Conservation (phyloP, 192 early-diverging fungal genomes). For the Haplosporangium gracile region DNA sequence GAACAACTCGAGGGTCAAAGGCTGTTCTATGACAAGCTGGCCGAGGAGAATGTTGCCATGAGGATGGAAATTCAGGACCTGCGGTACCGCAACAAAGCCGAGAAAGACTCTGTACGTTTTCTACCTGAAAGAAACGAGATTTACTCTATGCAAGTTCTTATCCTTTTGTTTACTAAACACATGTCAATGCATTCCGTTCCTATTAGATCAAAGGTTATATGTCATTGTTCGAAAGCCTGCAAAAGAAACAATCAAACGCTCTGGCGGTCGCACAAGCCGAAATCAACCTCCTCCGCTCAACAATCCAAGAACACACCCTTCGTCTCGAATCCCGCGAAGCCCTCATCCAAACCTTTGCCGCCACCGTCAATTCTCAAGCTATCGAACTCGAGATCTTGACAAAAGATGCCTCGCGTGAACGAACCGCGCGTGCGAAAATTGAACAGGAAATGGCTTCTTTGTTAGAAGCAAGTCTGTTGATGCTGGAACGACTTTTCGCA, state of each 20-base stretch:
- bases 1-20: constrained; percentile 27
- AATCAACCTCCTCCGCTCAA: constrained; percentile 16
- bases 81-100: constrained; percentile 27
- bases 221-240: constrained; percentile 50
- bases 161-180: neutral
- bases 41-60: constrained; percentile 44
- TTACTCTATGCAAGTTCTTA: neutral
- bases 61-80: constrained; percentile 35
- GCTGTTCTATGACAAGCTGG: constrained; percentile 29
- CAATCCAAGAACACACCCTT: neutral
- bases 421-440: constrained; percentile 9
- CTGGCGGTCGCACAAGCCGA: constrained; percentile 40
- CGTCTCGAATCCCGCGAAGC: constrained; percentile 32
- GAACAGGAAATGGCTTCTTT: constrained; percentile 45
- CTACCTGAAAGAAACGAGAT: neutral
- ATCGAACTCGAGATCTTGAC: constrained; percentile 26
- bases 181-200: neutral
- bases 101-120: constrained; percentile 39
- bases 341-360: constrained; percentile 11
- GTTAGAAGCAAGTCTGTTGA: constrained; percentile 38
- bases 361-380: constrained; percentile 22
- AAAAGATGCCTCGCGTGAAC: constrained; percentile 8
- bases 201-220: constrained; percentile 48
- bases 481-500: constrained; percentile 34
- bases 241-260: constrained; percentile 54